Evolutionary conservation across 106 monocot genomes (phyloP), one percentile per base, ranked within the genome.

Genomic region (Dendrobium chrysotoxum): DNA sequence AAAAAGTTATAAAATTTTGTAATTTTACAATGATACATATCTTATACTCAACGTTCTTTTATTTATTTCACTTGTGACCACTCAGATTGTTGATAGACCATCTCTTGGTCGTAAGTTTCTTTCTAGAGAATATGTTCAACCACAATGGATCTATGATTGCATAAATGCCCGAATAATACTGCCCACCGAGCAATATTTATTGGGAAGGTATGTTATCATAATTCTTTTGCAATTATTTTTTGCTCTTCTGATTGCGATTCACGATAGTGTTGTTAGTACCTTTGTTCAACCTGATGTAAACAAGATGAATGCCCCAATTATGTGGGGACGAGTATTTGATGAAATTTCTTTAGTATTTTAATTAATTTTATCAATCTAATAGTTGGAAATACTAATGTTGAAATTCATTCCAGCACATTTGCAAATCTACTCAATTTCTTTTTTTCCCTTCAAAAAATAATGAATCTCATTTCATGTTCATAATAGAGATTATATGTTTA

Each of bases 111-210:
- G 91, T 83, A 83, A 84, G 30, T 95, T 91, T 88, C 95, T 99
- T 65, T 93, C 99, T n/a, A 93, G 99, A 85, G 91, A 93, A 78
- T 99, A 99, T 87, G 83, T 99, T 78, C 93, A 91, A 77, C 99
- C 99, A 65, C 99, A 99, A 71, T 99, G 99, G 99, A 79, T 99
- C 54, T 99, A 68, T 87, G 99, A 99, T 87, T 95, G 93, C 85
- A 81, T 95, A 17, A 99, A 99, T 90, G 87, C 89, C 46, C 87
- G 93, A 57, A 84, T 93, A 15, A 78, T 99, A 76, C 79, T 99
- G 70, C 99, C 95, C 30, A 90, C 88, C 28, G 99, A 93, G 75
- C 83, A n/a, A 53, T 99, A 99, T 86, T 28, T 89, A 46, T 84
- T 93, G 82, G 99, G 99, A 85, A 93, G 93, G 99, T 99, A 95